Evolutionary conservation across 2,329 filamentous ascomycete species (phyloP), one percentile per base, ranked within the genome.

Genomic region (Stachybotrys chlorohalonatus): DNA sequence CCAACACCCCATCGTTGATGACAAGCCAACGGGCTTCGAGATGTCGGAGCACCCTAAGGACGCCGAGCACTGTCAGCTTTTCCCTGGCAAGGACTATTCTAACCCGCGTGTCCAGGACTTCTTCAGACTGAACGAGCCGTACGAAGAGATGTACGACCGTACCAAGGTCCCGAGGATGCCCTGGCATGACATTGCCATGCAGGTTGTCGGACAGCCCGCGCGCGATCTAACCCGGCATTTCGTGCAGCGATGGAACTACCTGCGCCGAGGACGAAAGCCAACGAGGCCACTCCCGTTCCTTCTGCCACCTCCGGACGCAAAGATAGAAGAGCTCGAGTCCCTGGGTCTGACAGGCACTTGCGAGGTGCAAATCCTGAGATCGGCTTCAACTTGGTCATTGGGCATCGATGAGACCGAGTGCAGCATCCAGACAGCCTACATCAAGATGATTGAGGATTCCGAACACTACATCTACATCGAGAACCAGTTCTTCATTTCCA

Each of bases 381-480:
- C 93, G 6, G 92, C 91, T 36, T 86, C 84, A 50, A 84, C 88
- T 42, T 99, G 94, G 94, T 97, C 93, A 1, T 80, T 96, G 2
- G 94, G 94, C 15, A 91, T 91, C 13, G 87, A 90, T 54, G 83
- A 90, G 56, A 89, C 87, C 1, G 94, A 99, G 68, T 86, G 92
- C 70, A 97, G 93, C 66, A 97, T 99, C 66, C 92, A 95, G 79
- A 94, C 87, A 59, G 93, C 94, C 4, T 97, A 97, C 66, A 82
- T 95, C 61, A 94, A 95, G 68, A 84, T 95, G 76, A 99, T 99
- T 62, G 87, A 94, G 60, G 87, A 93, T 59, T 96, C 91, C 1
- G 90, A 99, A 51, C 94, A 97, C 69, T 96, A 96, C 64, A 90
- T 97, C 52, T 97, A 99, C 71, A 96, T 97, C 60, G 94, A 99